phyloP scores from a whole-genome alignment of 1,284 basidiomycete species.

The Cerrena zonata region DNA sequence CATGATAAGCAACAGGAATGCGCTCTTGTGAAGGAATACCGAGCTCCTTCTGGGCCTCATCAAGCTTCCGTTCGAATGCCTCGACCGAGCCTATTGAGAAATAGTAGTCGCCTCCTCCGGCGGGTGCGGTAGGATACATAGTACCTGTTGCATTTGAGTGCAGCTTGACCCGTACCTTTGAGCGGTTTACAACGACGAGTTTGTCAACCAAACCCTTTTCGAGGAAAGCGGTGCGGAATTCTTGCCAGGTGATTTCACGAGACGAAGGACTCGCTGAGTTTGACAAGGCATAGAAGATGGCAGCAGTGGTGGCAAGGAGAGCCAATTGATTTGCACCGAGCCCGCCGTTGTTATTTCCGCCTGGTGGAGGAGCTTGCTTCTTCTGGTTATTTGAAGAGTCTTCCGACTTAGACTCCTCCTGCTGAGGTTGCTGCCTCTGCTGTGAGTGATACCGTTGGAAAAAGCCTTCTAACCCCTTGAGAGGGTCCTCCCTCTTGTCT shows the following conservation, averaged over 20 bases:
- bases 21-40: conserved; percentile 88
- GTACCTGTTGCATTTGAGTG: conserved; percentile 79
- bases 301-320: conserved; percentile 51
- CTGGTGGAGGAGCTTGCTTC: conserved; percentile 37
- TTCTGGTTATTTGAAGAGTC: conserved; percentile 14
- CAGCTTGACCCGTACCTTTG: conserved; percentile 81
- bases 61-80: conserved; percentile 91
- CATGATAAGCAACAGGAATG: conserved; percentile 94
- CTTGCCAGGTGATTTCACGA: conserved; percentile 97
- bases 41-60: conserved; percentile 89
- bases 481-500: conserved; percentile 27
- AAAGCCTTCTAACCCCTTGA: conserved; percentile 69
- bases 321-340: conserved; percentile 58
- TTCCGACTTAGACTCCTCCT: conserved; percentile 16
- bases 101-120: conserved; percentile 67
- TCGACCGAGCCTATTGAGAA: conserved; percentile 98
- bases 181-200: conserved; percentile 88
- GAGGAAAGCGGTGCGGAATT: conserved; percentile 92
- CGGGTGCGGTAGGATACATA: conserved; percentile 55
- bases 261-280: conserved; percentile 54
- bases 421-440: conserved; percentile 25
- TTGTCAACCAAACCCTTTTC: conserved; percentile 95
- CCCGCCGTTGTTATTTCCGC: conserved; percentile 41
- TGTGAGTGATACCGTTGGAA: conserved; percentile 70
- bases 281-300: conserved; percentile 67